Percentiles rank a stretch among this genome's conserved stretches.
Evolutionary conservation across 2,329 filamentous ascomycete species (phyloP).

Genomic region (Diaporthe velutina): DNA sequence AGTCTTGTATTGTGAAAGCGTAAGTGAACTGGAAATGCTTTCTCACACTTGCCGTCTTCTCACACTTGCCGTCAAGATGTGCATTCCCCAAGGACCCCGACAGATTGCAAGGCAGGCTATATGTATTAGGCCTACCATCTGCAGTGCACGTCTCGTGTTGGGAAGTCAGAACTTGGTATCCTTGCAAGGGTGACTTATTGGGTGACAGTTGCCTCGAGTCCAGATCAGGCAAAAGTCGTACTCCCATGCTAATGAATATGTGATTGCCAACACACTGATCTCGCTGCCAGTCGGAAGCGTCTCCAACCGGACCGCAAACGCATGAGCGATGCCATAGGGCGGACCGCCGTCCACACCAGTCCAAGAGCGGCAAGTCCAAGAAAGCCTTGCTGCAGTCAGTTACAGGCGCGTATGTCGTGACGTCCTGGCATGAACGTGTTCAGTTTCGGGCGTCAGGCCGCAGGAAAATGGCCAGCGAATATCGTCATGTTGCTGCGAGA

Average conservation of each 20-base stretch:
- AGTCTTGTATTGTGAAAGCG: no score
- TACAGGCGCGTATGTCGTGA: neutral
- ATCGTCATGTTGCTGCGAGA: neutral
- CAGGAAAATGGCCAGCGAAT: neutral
- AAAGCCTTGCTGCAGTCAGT: neutral
- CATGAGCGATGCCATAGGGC: neutral
- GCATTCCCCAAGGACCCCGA: neutral
- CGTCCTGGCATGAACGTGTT: neutral
- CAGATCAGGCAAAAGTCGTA: neutral
- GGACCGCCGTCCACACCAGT: no score
- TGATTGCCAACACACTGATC: neutral
- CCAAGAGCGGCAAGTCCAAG: neutral
- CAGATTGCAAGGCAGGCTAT: neutral
- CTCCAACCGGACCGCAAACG: neutral
- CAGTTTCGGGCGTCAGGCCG: neutral
- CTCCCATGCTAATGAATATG: neutral
- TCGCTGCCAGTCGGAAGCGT: neutral
- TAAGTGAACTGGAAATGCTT: no score
- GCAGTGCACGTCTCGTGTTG: neutral
- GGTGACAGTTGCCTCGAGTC: neutral
- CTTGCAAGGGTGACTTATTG: neutral
- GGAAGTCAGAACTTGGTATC: neutral
- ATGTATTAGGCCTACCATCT: neutral
- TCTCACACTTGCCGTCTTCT: no score
- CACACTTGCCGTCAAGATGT: neutral